Evolutionary conservation across 2,329 filamentous ascomycete genomes (phyloP).

Genomic region (Chaetomium strumarium): DNA sequence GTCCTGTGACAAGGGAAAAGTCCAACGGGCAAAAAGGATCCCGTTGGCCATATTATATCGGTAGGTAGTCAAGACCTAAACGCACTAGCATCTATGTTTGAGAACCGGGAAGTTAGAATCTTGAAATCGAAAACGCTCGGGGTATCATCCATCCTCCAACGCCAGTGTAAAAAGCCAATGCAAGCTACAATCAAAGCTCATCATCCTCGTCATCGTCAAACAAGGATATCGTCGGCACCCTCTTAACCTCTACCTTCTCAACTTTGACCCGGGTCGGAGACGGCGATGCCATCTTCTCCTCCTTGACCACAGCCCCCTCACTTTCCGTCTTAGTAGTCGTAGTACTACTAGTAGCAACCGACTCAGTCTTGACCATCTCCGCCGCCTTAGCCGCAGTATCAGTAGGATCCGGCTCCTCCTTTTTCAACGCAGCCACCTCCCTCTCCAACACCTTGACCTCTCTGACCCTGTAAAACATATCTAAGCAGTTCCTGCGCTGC

Average conservation of each 20-base stretch:
- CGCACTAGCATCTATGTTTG: too few relatives aligned
- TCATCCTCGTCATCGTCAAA: constrained; percentile 24
- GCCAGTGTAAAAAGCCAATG: neutral
- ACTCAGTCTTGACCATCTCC: constrained; percentile 3
- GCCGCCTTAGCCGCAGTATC: neutral
- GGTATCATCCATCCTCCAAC: constrained; percentile 9
- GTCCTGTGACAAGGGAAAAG: too few relatives aligned
- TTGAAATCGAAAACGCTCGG: neutral
- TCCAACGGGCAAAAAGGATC: too few relatives aligned
- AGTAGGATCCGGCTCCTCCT: constrained; percentile 14
- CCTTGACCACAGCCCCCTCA: neutral
- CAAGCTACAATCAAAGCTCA: constrained; percentile 18
- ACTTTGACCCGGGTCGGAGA: neutral
- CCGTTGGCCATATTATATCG: too few relatives aligned
- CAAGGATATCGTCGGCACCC: constrained; percentile 17
- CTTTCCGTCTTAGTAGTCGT: too few relatives aligned
- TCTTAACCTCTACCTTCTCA: constrained; percentile 5
- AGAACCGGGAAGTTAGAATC: too few relatives aligned
- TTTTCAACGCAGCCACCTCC: constrained; percentile 25
- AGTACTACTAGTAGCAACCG: neutral
- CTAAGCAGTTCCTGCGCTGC: constrained; percentile 69
- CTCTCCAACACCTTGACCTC: constrained; percentile 43
- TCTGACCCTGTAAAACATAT: constrained; percentile 70
- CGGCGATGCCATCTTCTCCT: neutral
- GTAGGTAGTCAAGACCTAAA: too few relatives aligned